phyloP scores from a whole-genome alignment of 192 early-diverging fungal genomes.

The Coemansia sp. region DNA sequence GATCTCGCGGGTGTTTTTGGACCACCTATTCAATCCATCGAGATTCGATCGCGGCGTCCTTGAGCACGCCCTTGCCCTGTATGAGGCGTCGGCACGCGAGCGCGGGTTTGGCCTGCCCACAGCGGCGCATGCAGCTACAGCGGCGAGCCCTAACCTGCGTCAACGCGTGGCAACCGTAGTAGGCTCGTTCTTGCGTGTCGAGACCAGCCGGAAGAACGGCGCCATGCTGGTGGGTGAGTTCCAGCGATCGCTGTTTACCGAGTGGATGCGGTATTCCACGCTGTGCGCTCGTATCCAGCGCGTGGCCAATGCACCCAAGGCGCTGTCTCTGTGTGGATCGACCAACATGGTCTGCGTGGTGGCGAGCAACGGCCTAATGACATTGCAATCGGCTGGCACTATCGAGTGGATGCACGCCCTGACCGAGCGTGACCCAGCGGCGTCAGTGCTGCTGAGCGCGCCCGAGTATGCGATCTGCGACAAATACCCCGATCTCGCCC shows the following conservation, averaged over 20 bases:
- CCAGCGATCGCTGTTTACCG: constrained; percentile 39
- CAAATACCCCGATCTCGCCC: constrained; percentile 28
- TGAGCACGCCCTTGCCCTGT: constrained; percentile 35
- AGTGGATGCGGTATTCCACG: constrained; percentile 55
- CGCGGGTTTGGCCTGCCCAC: constrained; percentile 34
- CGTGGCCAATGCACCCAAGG: constrained; percentile 22
- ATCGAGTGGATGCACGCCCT: constrained; percentile 44
- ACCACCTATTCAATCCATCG: constrained; percentile 43
- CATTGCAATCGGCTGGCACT: constrained; percentile 27
- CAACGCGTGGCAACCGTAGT: constrained; percentile 30
- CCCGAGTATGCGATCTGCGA: constrained; percentile 8
- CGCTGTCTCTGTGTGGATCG: constrained; percentile 30
- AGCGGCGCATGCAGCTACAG: constrained; percentile 11
- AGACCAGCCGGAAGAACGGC: constrained; percentile 19
- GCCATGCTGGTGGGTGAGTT: constrained; percentile 23
- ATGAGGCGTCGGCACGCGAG: constrained; percentile 32
- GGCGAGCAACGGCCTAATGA: constrained; percentile 13
- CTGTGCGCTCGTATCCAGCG: constrained; percentile 50
- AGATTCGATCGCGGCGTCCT: constrained; percentile 45
- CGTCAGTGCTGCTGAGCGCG: constrained; percentile 33
- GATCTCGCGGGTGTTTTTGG: constrained; percentile 36
- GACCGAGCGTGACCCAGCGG: constrained; percentile 18
- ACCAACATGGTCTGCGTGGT: constrained; percentile 40
- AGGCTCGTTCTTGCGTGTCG: constrained; percentile 32
- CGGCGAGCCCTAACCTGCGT: constrained; percentile 29